These are phyloP conservation scores for Styphnolobium japonicum DNA, from an alignment of 306 rosid genomes.

Conservation along the genomic window DNA sequence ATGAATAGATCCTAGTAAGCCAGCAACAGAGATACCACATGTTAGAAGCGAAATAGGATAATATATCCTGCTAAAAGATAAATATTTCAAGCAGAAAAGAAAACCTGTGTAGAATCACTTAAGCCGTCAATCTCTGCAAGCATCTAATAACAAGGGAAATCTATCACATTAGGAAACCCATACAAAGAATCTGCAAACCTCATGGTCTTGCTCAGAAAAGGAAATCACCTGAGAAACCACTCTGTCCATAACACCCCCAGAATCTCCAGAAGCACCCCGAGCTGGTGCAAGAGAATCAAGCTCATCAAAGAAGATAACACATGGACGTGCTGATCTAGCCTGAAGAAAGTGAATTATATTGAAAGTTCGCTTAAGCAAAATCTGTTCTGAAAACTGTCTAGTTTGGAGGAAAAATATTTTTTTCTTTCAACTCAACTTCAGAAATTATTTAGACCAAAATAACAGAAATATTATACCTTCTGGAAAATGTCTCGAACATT, in stretches of 20 bases:
- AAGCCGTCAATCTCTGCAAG: constrained; percentile 97
- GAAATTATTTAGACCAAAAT: constrained; percentile 20
- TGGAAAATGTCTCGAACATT: constrained; percentile 89
- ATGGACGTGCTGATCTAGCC: constrained; percentile 97
- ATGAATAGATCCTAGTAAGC: constrained; percentile 77
- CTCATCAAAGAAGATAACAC: constrained; percentile 95
- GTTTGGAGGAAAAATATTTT: neutral
- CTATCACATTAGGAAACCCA: constrained; percentile 22
- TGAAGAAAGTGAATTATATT: constrained; percentile 36
- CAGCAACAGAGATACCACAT: constrained; percentile 20
- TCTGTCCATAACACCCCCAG: constrained; percentile 97
- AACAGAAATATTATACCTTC: constrained; percentile 52
- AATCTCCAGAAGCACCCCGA: constrained; percentile 94
- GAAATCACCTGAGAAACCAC: constrained; percentile 92
- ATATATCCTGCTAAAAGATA: neutral
- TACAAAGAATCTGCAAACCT: neutral
- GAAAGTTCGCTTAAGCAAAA: constrained; percentile 9
- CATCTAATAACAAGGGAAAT: constrained; percentile 58
- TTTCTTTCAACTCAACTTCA: neutral
- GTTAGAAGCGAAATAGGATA: constrained; percentile 26
- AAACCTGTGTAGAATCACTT: constrained; percentile 87
- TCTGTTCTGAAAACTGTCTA: neutral
- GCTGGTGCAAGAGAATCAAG: constrained; percentile 99
- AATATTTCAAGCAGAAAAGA: constrained; percentile 3
- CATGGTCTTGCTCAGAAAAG: constrained; percentile 5